Evolutionary conservation across 2,329 filamentous ascomycete species (phyloP), one percentile per base, ranked within the genome.

Genomic region (Zymoseptoria ardabiliae): DNA sequence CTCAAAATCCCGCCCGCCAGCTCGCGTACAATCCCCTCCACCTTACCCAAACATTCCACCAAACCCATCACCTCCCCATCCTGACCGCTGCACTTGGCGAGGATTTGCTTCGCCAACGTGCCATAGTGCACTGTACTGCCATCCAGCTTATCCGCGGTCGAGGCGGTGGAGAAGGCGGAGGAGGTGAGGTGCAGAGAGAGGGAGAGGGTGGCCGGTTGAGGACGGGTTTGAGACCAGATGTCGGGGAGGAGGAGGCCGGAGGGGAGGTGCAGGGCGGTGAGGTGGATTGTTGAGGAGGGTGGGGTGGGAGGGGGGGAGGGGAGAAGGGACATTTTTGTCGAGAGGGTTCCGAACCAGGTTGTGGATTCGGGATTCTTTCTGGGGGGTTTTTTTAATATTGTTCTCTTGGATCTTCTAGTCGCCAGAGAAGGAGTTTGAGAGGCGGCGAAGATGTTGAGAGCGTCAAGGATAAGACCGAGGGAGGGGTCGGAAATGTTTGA

Each of bases 51-150:
- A 9, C n/a, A 11, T 4, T 19, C 19, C 7, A 21, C 19, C 3
- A 20, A 21, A 17, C 66, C 65, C 1, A 75, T 57, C 2, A 67
- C 66, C 20, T 64, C 60, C 7, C 49, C 59, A 4, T 9, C 25
- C 25, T 28, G 5, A 7, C 51, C 54, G 11, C 21, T 4, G 23
- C 60, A 64, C 0, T 54, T 55, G 8, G 58, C 56, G 13, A 71
- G 65, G 13, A 91, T 78, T 0, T 79, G 78, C 74, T 91, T 90
- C 75, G 84, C 86, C 13, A 91, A 78, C 9, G 77, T 79, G 1
- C 89, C 88, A 68, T 92, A 92, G 75, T 92, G 87, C 22, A 91
- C 83, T 2, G 89, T 91, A 69, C 88, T 88, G n/a, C 74, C 73
- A 52, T 84, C 81, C 35, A 92, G 80, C 8, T 75, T 75, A 74